Evolutionary conservation across 2,329 filamentous ascomycete genomes (phyloP).

Genomic region (Neurospora crassa): DNA sequence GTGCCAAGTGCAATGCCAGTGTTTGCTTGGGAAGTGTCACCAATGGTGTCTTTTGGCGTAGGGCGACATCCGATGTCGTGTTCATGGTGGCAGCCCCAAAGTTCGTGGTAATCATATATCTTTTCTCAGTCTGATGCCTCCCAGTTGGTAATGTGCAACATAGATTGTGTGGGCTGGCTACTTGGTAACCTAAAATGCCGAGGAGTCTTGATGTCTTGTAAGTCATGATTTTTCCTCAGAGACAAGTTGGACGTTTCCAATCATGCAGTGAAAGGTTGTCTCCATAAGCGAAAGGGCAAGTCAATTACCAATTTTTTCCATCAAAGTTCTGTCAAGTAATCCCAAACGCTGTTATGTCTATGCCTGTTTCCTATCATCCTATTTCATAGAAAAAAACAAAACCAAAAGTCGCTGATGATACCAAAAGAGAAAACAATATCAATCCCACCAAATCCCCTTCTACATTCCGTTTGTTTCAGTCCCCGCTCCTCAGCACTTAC

Average conservation of each 20-base stretch:
- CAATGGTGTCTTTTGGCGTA: background rate
- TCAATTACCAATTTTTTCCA: background rate
- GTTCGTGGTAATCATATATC: background rate
- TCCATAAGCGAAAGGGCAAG: background rate
- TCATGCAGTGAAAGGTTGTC: background rate
- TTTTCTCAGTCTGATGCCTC: no score
- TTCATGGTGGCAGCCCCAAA: background rate
- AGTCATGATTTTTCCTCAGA: no score
- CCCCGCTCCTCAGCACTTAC: background rate
- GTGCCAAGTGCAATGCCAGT: no score
- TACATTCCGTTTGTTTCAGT: background rate
- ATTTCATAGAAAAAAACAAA: background rate
- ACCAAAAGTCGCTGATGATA: background rate
- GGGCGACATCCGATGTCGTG: background rate
- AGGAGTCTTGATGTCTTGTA: no score
- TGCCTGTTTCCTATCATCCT: background rate
- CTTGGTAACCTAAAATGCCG: no score
- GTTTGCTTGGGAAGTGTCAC: background rate
- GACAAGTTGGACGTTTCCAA: background rate
- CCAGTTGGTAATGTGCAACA: no score
- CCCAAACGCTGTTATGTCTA: background rate
- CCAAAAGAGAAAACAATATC: background rate
- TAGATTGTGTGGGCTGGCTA: no score
- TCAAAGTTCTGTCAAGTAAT: background rate
- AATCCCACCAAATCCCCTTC: background rate